phyloP scores from a whole-genome alignment of 441 rosid genomes.

The Brassica hybrid region DNA sequence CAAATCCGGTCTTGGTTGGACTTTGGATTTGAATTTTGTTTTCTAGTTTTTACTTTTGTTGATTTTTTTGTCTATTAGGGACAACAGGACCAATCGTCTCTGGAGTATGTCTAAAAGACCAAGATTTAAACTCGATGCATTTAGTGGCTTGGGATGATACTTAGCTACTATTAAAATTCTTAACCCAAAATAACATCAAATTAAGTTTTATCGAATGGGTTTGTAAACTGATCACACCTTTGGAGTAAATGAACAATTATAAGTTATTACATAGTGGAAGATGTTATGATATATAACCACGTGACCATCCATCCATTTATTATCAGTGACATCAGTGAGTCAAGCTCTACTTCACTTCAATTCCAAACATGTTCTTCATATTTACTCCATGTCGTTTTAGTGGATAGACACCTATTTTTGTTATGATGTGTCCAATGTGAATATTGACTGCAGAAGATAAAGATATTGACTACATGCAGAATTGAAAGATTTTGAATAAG shows the following conservation, averaged over 20 bases:
- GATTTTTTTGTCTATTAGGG: not conserved
- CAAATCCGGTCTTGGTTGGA: not conserved
- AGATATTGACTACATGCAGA: not conserved
- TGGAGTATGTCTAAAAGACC: not conserved
- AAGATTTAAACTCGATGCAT: not conserved
- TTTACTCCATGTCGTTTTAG: not conserved
- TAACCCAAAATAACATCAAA: not conserved
- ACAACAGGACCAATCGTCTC: not conserved
- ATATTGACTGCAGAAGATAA: not conserved
- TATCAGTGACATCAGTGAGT: not conserved
- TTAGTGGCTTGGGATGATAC: not conserved
- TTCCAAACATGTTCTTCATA: not conserved
- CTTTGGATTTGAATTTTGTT: not conserved
- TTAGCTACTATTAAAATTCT: not conserved
- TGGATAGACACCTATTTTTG: not conserved
- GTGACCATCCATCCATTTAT: not conserved
- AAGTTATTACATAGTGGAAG: not conserved
- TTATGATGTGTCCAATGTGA: not conserved
- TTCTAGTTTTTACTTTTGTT: not conserved
- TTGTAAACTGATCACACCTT: not conserved
- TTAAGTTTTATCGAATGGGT: not conserved
- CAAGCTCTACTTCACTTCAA: not conserved
- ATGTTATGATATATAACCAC: not conserved
- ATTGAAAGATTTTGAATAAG: not conserved
- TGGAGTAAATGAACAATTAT: constrained; percentile 1